These are phyloP conservation scores for Nitzschia putrida DNA, from an alignment of 108 stramenopile genomes.

Conservation along the genomic window DNA sequence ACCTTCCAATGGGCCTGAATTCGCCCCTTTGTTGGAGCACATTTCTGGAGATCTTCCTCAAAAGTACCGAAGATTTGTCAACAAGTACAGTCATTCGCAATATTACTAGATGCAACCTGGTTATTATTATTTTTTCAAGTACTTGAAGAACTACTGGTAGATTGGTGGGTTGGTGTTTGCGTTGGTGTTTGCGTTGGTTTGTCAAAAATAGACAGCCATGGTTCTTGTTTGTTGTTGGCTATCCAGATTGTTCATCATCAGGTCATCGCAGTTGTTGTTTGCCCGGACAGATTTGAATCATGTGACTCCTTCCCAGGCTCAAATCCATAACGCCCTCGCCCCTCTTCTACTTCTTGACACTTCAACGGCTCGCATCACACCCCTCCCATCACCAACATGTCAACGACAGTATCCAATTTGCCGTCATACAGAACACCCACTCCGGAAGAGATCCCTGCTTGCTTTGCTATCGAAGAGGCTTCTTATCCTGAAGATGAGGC, in stretches of 20 bases:
- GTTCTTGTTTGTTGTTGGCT: too few species aligned
- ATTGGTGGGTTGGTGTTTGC: too few species aligned
- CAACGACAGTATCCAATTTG: neutral
- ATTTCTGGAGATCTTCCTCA: slow-evolving; percentile 25
- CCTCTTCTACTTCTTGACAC: neutral
- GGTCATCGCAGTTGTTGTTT: too few species aligned
- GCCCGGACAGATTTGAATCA: too few species aligned
- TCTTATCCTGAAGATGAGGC: slow-evolving; percentile 77
- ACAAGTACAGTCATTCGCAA: slow-evolving; percentile 32
- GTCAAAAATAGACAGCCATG: too few species aligned
- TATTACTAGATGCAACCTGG: slow-evolving; percentile 16
- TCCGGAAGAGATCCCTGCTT: slow-evolving; percentile 36
- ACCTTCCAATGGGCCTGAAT: slow-evolving; percentile 28
- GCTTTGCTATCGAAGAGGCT: slow-evolving; percentile 48
- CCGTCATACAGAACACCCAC: slow-evolving; percentile 24
- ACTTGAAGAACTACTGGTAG: too few species aligned
- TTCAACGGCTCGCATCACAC: neutral
- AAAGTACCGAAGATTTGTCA: slow-evolving; percentile 30
- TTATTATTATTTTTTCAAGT: too few species aligned
- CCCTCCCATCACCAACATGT: too few species aligned
- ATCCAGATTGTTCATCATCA: too few species aligned
- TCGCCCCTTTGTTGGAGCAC: slow-evolving; percentile 26
- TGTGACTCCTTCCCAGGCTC: neutral
- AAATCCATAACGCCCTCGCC: neutral
- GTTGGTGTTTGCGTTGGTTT: too few species aligned